A percentile compares a stretch with the other conserved stretches of the same genome.
phyloP scores from a whole-genome alignment of 2,329 filamentous ascomycete genomes.

The Neofusicoccum parvum region DNA sequence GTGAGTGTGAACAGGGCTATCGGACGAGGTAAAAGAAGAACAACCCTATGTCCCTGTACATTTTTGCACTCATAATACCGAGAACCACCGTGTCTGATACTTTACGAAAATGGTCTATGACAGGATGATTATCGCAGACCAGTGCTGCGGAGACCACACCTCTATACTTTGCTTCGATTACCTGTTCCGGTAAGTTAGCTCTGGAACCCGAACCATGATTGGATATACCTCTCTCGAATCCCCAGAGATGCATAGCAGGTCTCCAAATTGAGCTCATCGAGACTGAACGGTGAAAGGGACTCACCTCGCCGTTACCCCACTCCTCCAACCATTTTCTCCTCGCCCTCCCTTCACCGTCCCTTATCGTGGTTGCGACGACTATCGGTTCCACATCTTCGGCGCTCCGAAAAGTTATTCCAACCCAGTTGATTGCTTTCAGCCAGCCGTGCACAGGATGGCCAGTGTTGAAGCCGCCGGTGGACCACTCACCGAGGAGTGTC shows the following conservation, averaged over 20 bases:
- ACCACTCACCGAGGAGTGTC: constrained; percentile 33
- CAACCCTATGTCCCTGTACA: background rate
- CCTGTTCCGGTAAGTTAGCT: background rate
- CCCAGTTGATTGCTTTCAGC: constrained; percentile 32
- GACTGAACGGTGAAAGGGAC: background rate
- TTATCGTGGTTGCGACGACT: constrained; percentile 22
- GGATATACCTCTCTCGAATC: no score
- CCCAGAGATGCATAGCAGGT: no score
- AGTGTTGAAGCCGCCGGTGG: constrained; percentile 31
- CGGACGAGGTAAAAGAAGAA: background rate
- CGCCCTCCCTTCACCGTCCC: background rate
- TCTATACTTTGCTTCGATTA: constrained; percentile 28
- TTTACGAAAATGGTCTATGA: constrained; percentile 35
- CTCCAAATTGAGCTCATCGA: no score
- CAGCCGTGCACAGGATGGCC: constrained; percentile 29
- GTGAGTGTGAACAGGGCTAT: no score
- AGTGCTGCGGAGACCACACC: constrained; percentile 33
- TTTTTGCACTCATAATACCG: constrained; percentile 29
- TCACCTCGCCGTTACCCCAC: background rate
- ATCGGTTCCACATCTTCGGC: constrained; percentile 37
- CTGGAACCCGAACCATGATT: background rate
- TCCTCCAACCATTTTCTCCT: background rate
- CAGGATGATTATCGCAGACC: constrained; percentile 34
- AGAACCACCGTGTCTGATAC: constrained; percentile 30
- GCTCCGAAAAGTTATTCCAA: constrained; percentile 34